Evolutionary conservation across 768 basidiomycete genomes (phyloP).

Genomic region (Kwoniella dejecticola): DNA sequence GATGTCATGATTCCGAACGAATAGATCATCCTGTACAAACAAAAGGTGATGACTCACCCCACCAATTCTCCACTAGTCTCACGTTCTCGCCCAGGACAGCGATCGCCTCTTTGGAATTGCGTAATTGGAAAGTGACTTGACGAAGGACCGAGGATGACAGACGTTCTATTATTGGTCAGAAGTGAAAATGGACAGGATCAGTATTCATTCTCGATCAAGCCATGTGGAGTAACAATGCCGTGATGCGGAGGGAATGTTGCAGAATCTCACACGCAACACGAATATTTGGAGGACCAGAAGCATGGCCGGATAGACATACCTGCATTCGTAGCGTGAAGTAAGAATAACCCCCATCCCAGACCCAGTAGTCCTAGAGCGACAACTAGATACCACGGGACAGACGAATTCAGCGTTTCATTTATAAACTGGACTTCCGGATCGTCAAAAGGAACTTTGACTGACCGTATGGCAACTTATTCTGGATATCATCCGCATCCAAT

Average conservation of each 20-base stretch:
- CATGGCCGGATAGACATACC: constrained; percentile 19
- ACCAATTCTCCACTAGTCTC: constrained; percentile 44
- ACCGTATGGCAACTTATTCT: constrained; percentile 38
- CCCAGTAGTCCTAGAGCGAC: constrained; percentile 32
- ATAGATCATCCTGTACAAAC: neutral
- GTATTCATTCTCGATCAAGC: too few species aligned
- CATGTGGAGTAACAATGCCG: too few species aligned
- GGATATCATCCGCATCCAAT: too few species aligned
- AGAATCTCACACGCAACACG: too few species aligned
- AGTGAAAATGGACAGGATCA: neutral
- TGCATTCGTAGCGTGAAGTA: constrained; percentile 43
- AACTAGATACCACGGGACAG: too few species aligned
- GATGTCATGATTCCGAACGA: neutral
- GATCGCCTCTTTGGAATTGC: constrained; percentile 45
- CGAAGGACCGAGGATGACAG: constrained; percentile 51
- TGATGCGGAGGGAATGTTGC: too few species aligned
- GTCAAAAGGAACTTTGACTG: too few species aligned
- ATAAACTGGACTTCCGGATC: neutral
- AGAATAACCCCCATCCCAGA: constrained; percentile 42
- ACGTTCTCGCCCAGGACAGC: constrained; percentile 44
- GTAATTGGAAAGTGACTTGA: constrained; percentile 50
- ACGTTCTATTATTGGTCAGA: constrained; percentile 39
- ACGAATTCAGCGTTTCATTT: too few species aligned
- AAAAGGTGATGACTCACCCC: constrained; percentile 38
- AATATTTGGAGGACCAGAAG: neutral